Evolutionary conservation across 495 filamentous ascomycete species (phyloP), one percentile per base, ranked within the genome.

Genomic region (Extremus antarcticus): DNA sequence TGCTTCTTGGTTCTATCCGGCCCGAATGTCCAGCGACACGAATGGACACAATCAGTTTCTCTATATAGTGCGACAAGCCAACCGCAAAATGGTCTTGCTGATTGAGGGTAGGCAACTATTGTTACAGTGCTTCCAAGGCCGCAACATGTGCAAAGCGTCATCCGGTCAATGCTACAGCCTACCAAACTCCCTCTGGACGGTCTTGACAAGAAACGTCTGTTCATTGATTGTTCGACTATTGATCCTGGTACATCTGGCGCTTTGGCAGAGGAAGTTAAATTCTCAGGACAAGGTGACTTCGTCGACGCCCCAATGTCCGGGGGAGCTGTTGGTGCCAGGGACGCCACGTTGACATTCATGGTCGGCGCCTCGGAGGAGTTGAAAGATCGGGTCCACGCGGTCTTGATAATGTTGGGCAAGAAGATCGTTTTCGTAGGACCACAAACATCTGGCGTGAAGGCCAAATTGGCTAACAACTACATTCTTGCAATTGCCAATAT

Each of bases 251-350:
- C 24, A 25, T 61, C 60, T 2, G 39, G 45, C 0, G 54, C 40
- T 20, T 57, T 58, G 3, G 54, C 51, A 1, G 46, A 54, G 23
- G 50, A 58, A 21, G 56, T 52, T 0, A 16, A 43, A 16, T 38
- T 21, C 23, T 55, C 47, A 4, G 53, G 60, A 16, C 59, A 57
- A 41, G 63, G 60, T 57, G 54, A 55, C n/a, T 65, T 63, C 48
- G 49, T 58, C 50, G 63, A 65, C 25, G 69, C 70, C n/a, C 70
- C 72, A 11, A 70, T 75, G 60, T 74, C 72, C 21, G 46, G 70
- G 11, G 70, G 70, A 7, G 69, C 73, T 8, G 69, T 73, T 57
- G 64, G 64, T 29, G 64, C 64, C n/a, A 46, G 59, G 32, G 56
- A 54, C 19, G 64, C 52, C 15, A 62, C 50, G 8, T 38, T 66